These are phyloP conservation scores for Aspergillus affinis DNA, from an alignment of 495 filamentous ascomycete genomes.

Conservation along the genomic window DNA sequence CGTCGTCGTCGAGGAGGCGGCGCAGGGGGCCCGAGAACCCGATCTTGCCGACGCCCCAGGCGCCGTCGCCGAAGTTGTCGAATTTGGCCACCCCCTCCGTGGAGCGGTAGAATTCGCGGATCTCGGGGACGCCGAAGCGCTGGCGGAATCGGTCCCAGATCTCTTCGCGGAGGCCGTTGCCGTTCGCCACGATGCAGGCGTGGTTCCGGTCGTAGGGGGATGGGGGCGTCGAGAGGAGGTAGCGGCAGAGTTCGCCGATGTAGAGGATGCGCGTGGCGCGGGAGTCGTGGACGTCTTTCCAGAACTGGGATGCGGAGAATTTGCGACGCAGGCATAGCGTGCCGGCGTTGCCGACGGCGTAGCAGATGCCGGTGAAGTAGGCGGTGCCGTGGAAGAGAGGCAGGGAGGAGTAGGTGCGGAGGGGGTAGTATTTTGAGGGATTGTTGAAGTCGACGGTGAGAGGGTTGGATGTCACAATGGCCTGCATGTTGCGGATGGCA, in stretches of 20 bases:
- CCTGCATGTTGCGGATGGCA: conserved; percentile 63
- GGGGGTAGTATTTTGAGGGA: conserved; percentile 46
- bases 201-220: conserved; percentile 73
- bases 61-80: conserved; percentile 73
- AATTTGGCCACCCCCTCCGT: conserved; percentile 76
- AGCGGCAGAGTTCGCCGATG: conserved; percentile 90
- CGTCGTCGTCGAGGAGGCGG: conserved; percentile 51
- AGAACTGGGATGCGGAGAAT: conserved; percentile 86
- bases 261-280: conserved; percentile 84
- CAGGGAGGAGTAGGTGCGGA: conserved; percentile 86
- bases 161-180: conserved; percentile 88
- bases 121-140: conserved; percentile 76
- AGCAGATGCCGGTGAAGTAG: conserved; percentile 61
- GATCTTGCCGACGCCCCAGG: conserved; percentile 74
- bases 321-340: conserved; percentile 58
- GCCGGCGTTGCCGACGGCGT: conserved; percentile 39
- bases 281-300: conserved; percentile 76
- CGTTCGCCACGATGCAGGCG: conserved; percentile 71
- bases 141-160: conserved; percentile 86
- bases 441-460: conserved; percentile 36
- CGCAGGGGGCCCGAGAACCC: conserved; percentile 71
- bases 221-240: conserved; percentile 75
- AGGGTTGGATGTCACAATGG: conserved; percentile 44
- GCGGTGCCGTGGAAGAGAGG: conserved; percentile 89
- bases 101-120: conserved; percentile 87